Evolutionary conservation across 2,329 filamentous ascomycete species (phyloP).

Genomic region (Colletotrichum cuscutae): DNA sequence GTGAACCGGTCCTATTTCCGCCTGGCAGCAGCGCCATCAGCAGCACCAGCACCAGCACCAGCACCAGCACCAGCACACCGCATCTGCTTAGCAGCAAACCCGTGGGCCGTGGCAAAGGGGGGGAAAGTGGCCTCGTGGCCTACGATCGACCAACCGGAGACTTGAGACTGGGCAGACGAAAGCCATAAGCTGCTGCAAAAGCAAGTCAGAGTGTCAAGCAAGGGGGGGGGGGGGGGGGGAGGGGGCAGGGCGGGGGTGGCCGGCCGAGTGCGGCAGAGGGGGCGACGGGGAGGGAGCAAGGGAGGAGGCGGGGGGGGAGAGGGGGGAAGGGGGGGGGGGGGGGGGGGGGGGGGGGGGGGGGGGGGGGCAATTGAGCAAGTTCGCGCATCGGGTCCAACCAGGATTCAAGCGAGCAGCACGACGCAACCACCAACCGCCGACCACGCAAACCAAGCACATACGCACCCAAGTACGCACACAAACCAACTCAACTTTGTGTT

Average conservation of each 20-base stretch:
- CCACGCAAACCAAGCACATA: too few species aligned
- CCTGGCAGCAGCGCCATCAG: conserved; percentile 1
- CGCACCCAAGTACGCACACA: too few species aligned
- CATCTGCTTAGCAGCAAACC: conserved; percentile 3
- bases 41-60: neutral
- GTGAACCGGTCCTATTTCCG: neutral
- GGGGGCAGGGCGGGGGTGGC: too few species aligned
- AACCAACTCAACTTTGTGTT: too few species aligned
- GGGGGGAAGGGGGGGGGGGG: conserved; percentile 32
- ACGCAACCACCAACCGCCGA: neutral
- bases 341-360: conserved; percentile 32
- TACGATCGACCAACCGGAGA: conserved; percentile 18
- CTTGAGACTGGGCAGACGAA: neutral
- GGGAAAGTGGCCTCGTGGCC: conserved; percentile 24
- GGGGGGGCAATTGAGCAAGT: neutral
- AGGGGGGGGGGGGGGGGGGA: conserved; percentile 7
- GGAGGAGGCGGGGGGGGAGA: too few species aligned
- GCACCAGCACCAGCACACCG: neutral
- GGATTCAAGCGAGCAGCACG: neutral
- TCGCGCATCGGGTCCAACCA: neutral
- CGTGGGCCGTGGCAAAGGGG: neutral
- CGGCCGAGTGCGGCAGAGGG: too few species aligned
- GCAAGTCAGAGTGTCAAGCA: conserved; percentile 29
- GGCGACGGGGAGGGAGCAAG: too few species aligned
- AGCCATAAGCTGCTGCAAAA: conserved; percentile 3